Evolutionary conservation across 345 rosid genomes (phyloP), one percentile per base, ranked within the genome.

Genomic region (Dipteronia dyeriana): DNA sequence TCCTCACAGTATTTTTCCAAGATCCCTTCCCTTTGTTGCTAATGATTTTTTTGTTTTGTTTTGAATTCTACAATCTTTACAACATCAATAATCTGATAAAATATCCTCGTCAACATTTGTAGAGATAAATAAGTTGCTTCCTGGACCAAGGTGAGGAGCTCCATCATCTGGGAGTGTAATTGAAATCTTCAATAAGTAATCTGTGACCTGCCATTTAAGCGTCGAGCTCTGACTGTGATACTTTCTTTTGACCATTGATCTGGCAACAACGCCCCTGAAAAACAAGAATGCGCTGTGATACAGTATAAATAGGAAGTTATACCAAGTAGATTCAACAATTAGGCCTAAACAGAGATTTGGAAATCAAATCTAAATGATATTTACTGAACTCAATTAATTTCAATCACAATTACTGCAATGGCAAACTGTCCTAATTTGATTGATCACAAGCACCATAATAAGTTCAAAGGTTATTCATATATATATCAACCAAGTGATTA

Each of bases 51-150:
- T 0, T 26, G 1, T 31, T 31, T 31, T 43, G 61, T 51, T 25
- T 54, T 62, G 72, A n/a, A 13, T 19, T 49, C 67, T 75, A 81
- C 69, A 60, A 31, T 76, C 83, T 82, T 86, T 78, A 84, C 83
- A 78, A 39, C 70, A 54, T 49, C 12, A 23, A 51, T 12, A 68
- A 8, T 38, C 67, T 34, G 59, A 68, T 71, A 39, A 13, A 39
- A 13, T 63, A 54, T n/a, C 75, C 49, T 49, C 71, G n/a, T 31
- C 63, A 45, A 78, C 66, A 23, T 68, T 56, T 12, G 45, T 16
- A n/a, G 57, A 23, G 78, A 56, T 49, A 38, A 51, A 43, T 19
- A 75, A 13, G 71, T 23, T 64, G 53, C 34, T 66, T 63, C 61
- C 7, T 38, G 20, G 11, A 11, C 66, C 53, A 39, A 1, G 34